A percentile compares a stretch with the other conserved stretches of the same genome.
These are phyloP conservation scores for Nyctanthes arbortristis DNA, from an alignment of 257 asterid species.

Conservation along the genomic window DNA sequence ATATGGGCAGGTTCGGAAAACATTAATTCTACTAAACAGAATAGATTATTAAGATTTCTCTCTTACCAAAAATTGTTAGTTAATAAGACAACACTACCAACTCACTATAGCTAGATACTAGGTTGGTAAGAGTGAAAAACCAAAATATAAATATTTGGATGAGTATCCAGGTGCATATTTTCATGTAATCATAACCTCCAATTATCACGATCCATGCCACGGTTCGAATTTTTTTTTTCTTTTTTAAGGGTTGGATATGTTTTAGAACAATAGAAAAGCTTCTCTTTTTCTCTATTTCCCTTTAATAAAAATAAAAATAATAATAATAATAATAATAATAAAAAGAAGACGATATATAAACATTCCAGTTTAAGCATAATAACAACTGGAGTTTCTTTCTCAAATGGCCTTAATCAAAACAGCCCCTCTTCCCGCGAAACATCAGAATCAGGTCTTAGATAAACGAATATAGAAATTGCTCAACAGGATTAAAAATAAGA, in stretches of 20 bases:
- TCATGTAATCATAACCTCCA: background rate
- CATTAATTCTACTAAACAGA: background rate
- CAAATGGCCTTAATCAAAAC: background rate
- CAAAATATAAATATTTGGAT: background rate
- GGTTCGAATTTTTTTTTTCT: too few species aligned
- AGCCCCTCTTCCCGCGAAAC: background rate
- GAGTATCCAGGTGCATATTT: background rate
- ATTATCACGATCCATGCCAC: background rate
- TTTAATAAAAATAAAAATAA: too few species aligned
- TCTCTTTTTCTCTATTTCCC: background rate
- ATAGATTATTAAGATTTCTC: background rate
- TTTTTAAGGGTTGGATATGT: too few species aligned
- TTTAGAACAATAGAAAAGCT: background rate
- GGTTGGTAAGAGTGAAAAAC: too few species aligned
- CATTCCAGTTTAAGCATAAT: background rate
- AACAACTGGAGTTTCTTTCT: background rate
- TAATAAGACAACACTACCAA: background rate
- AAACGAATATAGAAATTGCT: background rate
- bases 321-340: too few species aligned
- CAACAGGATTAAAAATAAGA: background rate
- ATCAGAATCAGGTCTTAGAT: background rate
- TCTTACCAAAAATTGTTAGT: background rate
- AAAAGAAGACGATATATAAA: background rate
- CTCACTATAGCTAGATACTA: background rate
- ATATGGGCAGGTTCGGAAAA: too few species aligned